A percentile compares a stretch with the other conserved stretches of the same genome.
Conservation (phyloP, 2,329 filamentous ascomycete genomes). For the Arthrinium phaeospermum region DNA sequence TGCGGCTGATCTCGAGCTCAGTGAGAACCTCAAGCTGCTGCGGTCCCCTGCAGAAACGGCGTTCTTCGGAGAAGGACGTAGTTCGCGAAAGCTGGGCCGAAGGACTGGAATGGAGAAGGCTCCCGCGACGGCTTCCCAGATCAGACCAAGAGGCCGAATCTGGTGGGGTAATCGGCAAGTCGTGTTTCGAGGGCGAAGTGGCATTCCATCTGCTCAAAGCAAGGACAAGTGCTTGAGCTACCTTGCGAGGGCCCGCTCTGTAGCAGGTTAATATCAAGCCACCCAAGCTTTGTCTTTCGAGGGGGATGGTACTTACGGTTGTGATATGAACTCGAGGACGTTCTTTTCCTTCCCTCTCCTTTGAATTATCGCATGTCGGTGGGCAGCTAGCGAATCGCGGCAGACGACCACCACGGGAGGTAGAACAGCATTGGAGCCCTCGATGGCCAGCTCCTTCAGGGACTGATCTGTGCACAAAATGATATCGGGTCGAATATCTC, state of each 20-base stretch:
- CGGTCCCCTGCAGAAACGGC: constrained; percentile 4
- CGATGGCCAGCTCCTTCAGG: constrained; percentile 25
- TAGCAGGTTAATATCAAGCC: neutral
- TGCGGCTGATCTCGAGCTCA: neutral
- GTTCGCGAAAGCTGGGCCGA: neutral
- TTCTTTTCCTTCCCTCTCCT: constrained; percentile 27
- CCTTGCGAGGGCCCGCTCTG: neutral
- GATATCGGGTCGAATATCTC: constrained; percentile 29
- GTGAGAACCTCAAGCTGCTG: constrained; percentile 9
- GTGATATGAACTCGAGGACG: constrained; percentile 45
- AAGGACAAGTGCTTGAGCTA: neutral
- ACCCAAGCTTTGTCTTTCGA: neutral
- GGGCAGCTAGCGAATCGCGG: constrained; percentile 37
- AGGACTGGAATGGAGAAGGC: neutral
- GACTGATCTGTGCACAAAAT: constrained; percentile 32
- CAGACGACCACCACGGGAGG: constrained; percentile 42
- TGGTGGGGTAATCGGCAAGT: neutral
- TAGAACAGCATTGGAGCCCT: constrained; percentile 22
- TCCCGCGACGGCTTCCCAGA: neutral
- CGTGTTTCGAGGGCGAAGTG: neutral
- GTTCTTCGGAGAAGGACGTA: neutral
- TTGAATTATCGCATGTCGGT: constrained; percentile 28
- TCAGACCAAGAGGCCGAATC: constrained; percentile 8
- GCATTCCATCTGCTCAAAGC: constrained; percentile 34
- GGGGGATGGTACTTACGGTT: constrained; percentile 38